These are phyloP conservation scores for Kwoniella heveanensis DNA, from an alignment of 768 basidiomycete species.

Conservation along the genomic window DNA sequence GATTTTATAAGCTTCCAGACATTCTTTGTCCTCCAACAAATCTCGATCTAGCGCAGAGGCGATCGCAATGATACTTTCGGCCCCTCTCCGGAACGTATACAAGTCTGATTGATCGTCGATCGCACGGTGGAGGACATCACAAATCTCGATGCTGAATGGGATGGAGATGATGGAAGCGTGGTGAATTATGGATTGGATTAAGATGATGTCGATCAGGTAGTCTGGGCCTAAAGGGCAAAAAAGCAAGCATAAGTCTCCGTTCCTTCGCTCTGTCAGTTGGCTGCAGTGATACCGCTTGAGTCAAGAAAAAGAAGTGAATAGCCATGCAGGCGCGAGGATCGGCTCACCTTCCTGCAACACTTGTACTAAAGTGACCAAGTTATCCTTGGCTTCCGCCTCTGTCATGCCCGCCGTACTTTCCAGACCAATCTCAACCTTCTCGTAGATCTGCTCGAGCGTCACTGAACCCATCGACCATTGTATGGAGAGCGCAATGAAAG, in stretches of 20 bases:
- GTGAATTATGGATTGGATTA: slow-evolving; percentile 37
- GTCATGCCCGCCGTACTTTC: background rate
- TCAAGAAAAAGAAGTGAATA: too few species aligned
- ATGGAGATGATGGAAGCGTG: slow-evolving; percentile 41
- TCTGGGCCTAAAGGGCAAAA: slow-evolving; percentile 33
- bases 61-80: slow-evolving; percentile 23
- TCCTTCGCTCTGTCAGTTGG: too few species aligned
- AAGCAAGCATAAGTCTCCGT: too few species aligned
- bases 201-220: slow-evolving; percentile 42
- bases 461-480: slow-evolving; percentile 4
- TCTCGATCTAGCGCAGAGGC: slow-evolving; percentile 13
- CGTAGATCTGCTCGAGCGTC: slow-evolving; percentile 32
- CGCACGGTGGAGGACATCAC: slow-evolving; percentile 29
- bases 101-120: slow-evolving; percentile 25
- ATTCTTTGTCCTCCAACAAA: slow-evolving; percentile 30
- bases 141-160: slow-evolving; percentile 28
- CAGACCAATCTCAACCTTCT: slow-evolving; percentile 15
- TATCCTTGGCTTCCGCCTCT: background rate
- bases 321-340: background rate
- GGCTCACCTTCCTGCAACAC: slow-evolving; percentile 39
- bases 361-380: slow-evolving; percentile 11
- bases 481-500: background rate
- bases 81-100: slow-evolving; percentile 22
- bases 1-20: slow-evolving; percentile 26
- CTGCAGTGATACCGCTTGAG: too few species aligned